A percentile compares a stretch with the other conserved stretches of the same genome.
Conservation (phyloP, 2,329 filamentous ascomycete genomes). For the Phaeosphaeria sp. region DNA sequence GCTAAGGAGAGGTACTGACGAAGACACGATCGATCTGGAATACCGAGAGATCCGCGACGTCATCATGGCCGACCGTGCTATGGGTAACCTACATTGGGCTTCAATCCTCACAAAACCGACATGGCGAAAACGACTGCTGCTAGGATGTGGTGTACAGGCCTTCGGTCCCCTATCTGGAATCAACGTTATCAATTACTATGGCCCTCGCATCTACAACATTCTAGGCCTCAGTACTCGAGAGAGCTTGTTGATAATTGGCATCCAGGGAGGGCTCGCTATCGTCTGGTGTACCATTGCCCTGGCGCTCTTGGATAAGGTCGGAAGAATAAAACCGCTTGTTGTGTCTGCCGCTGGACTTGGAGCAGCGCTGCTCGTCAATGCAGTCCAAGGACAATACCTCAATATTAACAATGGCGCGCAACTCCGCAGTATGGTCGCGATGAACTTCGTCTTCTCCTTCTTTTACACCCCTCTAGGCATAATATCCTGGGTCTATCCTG, state of each 20-base stretch:
- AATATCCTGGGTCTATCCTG: constrained; percentile 57
- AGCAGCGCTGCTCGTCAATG: constrained; percentile 41
- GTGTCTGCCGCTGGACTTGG: constrained; percentile 52
- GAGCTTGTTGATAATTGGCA: constrained; percentile 59
- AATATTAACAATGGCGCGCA: constrained; percentile 44
- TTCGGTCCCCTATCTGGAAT: constrained; percentile 57
- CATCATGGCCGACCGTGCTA: constrained; percentile 30
- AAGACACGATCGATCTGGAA: constrained; percentile 26
- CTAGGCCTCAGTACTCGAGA: constrained; percentile 54
- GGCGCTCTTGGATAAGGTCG: constrained; percentile 54
- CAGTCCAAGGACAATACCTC: constrained; percentile 49
- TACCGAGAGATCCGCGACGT: constrained; percentile 31
- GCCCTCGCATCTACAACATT: constrained; percentile 52
- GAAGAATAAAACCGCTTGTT: constrained; percentile 58
- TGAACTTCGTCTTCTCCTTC: constrained; percentile 56
- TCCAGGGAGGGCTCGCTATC: constrained; percentile 58
- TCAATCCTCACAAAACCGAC: constrained; percentile 52
- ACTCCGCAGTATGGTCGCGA: constrained; percentile 54
- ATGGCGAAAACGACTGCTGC: constrained; percentile 55
- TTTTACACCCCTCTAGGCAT: constrained; percentile 55
- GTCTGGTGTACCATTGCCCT: constrained; percentile 56
- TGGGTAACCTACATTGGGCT: constrained; percentile 49
- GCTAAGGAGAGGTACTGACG: constrained; percentile 24
- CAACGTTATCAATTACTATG: constrained; percentile 51
- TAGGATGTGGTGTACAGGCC: constrained; percentile 57